These are phyloP conservation scores for Leptoxyphium fumago DNA, from an alignment of 2,329 filamentous ascomycete genomes.

Conservation along the genomic window DNA sequence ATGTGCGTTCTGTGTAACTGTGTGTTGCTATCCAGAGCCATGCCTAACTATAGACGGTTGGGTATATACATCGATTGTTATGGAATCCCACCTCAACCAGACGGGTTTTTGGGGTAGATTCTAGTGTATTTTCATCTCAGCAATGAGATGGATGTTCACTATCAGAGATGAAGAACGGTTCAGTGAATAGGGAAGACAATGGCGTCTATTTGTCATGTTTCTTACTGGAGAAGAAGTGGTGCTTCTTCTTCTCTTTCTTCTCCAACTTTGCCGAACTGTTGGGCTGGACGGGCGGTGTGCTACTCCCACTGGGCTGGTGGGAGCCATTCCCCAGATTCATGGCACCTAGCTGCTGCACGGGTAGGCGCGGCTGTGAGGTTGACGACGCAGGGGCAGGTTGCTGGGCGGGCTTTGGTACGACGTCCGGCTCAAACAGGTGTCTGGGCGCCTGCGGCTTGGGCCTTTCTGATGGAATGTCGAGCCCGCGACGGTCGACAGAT, in stretches of 20 bases:
- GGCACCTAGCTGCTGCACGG: conserved; percentile 40
- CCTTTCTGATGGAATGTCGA: conserved; percentile 69
- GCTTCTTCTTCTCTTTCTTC: conserved; percentile 45
- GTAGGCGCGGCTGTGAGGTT: conserved; percentile 16
- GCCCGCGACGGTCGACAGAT: conserved; percentile 54
- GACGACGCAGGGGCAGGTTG: conserved; percentile 18
- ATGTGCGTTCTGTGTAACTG: too few species aligned
- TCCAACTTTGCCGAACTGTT: conserved; percentile 30
- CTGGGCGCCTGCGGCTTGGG: conserved; percentile 70
- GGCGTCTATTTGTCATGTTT: conserved; percentile 13
- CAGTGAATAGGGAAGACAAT: too few species aligned
- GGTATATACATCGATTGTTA: too few species aligned
- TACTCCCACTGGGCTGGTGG: conserved; percentile 16
- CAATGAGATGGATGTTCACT: too few species aligned
- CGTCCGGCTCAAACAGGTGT: conserved; percentile 67
- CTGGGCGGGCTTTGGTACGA: conserved; percentile 38
- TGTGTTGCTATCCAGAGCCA: too few species aligned
- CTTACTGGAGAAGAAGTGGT: conserved; percentile 35
- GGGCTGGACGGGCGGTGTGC: conserved; percentile 14
- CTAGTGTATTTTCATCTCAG: too few species aligned
- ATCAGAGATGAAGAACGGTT: too few species aligned
- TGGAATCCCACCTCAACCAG: too few species aligned
- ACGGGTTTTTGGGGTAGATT: too few species aligned
- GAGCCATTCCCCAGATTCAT: conserved; percentile 34
- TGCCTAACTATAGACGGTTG: too few species aligned